Conservation (phyloP, 2,329 filamentous ascomycete genomes). For the Neoscytalidium dimidiatum region DNA sequence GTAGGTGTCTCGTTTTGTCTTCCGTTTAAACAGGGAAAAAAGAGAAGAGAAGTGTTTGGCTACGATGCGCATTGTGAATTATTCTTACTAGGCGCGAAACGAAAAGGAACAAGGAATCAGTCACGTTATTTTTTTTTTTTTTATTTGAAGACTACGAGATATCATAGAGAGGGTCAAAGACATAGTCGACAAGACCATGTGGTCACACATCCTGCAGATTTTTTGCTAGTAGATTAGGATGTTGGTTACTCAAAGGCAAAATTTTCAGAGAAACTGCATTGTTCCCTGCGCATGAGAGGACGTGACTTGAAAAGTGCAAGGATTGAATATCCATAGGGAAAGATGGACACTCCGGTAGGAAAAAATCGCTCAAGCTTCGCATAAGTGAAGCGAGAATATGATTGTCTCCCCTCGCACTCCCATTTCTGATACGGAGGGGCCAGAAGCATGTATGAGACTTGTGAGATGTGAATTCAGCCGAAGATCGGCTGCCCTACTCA, state of each 20-base stretch:
- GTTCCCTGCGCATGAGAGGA: background rate
- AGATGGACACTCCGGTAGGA: no score
- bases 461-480: no score
- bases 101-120: background rate
- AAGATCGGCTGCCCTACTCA: no score
- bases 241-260: background rate
- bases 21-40: background rate
- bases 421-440: no score
- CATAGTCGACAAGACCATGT: background rate
- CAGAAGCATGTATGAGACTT: no score
- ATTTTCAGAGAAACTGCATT: background rate
- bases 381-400: no score
- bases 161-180: background rate
- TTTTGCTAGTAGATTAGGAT: no score
- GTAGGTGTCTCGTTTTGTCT: conserved; percentile 23
- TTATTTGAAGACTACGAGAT: background rate
- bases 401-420: no score
- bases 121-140: background rate
- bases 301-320: no score
- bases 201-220: background rate
- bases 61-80: background rate
- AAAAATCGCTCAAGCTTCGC: no score
- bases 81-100: background rate
- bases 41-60: background rate
- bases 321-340: no score